A percentile compares a stretch with the other conserved stretches of the same genome.
Conservation (phyloP, 208 protist species). For the Trypanosoma vivax region DNA sequence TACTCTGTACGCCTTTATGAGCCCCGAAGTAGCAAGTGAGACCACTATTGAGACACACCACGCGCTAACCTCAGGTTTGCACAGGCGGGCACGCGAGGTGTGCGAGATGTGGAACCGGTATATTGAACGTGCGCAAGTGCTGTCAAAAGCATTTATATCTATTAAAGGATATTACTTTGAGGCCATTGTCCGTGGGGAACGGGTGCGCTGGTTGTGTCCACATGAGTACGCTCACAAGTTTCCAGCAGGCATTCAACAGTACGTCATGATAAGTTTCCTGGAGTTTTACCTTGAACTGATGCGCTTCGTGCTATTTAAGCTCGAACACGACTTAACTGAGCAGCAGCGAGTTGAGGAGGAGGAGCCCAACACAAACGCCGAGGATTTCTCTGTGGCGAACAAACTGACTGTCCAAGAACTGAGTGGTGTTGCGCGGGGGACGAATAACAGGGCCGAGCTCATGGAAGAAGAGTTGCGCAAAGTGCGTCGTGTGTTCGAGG, state of each 20-base stretch:
- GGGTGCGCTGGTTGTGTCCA: conserved; percentile 96
- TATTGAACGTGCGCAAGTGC: conserved; percentile 61
- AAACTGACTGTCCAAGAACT: conserved; percentile 24
- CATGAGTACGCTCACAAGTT: conserved; percentile 96
- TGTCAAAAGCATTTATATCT: conserved; percentile 96
- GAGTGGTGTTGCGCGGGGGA: conserved; percentile 26
- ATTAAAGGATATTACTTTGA: conserved; percentile 99
- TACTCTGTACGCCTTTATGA: conserved; percentile 91
- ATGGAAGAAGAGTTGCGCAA: conserved; percentile 56
- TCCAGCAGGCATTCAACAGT: conserved; percentile 92
- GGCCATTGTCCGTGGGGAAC: conserved; percentile 90
- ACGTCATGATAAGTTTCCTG: conserved; percentile 95
- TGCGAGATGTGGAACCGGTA: conserved; percentile 81
- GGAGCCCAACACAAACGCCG: conserved; percentile 37
- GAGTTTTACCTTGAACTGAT: conserved; percentile 96
- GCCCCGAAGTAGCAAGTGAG: conserved; percentile 61
- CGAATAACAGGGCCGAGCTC: conserved; percentile 32
- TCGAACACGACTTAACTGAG: conserved; percentile 89
- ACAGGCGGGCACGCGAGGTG: conserved; percentile 61
- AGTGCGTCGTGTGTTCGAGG: conserved; percentile 53
- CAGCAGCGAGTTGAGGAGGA: conserved; percentile 55
- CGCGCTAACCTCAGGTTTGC: conserved; percentile 72
- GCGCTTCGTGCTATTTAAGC: conserved; percentile 95
- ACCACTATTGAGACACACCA: conserved; percentile 76
- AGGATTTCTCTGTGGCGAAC: conserved; percentile 29